A percentile compares a stretch with the other conserved stretches of the same genome.
These are phyloP conservation scores for Amanita brunnescens DNA, from an alignment of 768 basidiomycete species.

Conservation along the genomic window DNA sequence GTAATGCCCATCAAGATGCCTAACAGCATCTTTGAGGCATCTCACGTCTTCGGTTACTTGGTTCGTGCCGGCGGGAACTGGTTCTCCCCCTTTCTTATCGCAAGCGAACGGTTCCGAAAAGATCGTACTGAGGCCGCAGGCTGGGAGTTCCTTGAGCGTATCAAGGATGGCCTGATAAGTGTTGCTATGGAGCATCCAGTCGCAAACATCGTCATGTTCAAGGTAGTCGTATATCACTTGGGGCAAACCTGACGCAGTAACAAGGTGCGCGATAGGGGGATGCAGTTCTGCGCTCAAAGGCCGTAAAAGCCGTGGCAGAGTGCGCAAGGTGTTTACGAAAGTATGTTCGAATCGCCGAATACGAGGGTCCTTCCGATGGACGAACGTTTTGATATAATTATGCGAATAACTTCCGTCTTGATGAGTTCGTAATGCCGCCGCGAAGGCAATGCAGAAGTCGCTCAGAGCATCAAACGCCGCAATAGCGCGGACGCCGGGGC, in stretches of 20 bases:
- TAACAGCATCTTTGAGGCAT: slow-evolving; percentile 15
- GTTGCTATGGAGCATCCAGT: slow-evolving; percentile 28
- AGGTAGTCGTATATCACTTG: slow-evolving; percentile 25
- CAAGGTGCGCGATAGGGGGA: slow-evolving; percentile 14
- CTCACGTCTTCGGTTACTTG: slow-evolving; percentile 8
- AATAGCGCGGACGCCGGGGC: slow-evolving; percentile 21
- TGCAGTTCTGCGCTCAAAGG: slow-evolving; percentile 10
- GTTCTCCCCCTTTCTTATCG: slow-evolving; percentile 6
- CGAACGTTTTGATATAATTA: slow-evolving; percentile 9
- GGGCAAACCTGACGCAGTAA: slow-evolving; percentile 21
- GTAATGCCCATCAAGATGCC: slow-evolving; percentile 21
- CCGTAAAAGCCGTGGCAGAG: slow-evolving; percentile 6
- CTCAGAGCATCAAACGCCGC: slow-evolving; percentile 26
- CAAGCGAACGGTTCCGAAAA: slow-evolving; percentile 8
- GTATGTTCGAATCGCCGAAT: slow-evolving; percentile 5
- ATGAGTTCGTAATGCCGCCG: slow-evolving; percentile 15
- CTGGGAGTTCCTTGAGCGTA: slow-evolving; percentile 18
- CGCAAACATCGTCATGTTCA: slow-evolving; percentile 20
- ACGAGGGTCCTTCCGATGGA: slow-evolving; percentile 1
- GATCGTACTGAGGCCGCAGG: slow-evolving; percentile 13
- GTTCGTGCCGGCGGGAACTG: not conserved
- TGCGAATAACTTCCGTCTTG: slow-evolving; percentile 3
- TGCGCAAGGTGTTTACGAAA: slow-evolving; percentile 8
- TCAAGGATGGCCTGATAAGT: slow-evolving; percentile 24
- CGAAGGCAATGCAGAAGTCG: slow-evolving; percentile 22